Base-by-base conservation (phyloP, 441 rosid species). In the Brassica balearica region DNA sequence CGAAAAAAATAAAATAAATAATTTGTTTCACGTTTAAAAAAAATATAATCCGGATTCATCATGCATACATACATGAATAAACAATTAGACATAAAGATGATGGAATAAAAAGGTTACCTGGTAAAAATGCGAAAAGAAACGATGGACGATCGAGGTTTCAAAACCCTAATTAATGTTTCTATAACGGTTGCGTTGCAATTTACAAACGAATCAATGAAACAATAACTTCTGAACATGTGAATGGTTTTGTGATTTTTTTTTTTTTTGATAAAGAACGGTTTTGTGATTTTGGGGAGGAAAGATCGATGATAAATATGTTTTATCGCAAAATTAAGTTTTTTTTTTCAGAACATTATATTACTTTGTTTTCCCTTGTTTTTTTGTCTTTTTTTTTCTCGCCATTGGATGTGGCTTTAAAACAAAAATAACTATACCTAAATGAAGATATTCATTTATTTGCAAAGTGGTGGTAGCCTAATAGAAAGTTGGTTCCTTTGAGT, bases 61-160 rank as follows among this genome's bases (percentile, higher is more conserved):
- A 64, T 38, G 27, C 38, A 64, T 22, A 11, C 65, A 62, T 9
- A 15, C 4, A 27, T 65, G 69, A 25, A 46, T 66, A n/a, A 9
- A 58, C 69, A 61, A 67, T 48, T 34, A 10, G 15, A 62, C 61
- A 15, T 29, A 29, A 29, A 29, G 34, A 29, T 29, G 34, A 29
- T 15, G 34, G 19, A 12, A 73, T 62, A 15, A 38, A 62, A 60
- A 12, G 48, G 36, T n/a, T 79, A 79, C 82, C 79, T 70, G 79
- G 65, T 58, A 72, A 41, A 29, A 65, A 69, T 2, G 63, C 8
- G 69, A 75, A 68, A 75, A 60, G 20, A 65, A 75, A 55, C 11
- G 14, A 48, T 75, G 29, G 25, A 38, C 15, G 67, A 74, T 74
- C 7, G 29, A 36, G 10, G 48, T n/a, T 63, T 3, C 64, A 8